Evolutionary conservation across 768 basidiomycete genomes (phyloP).

Genomic region (Lactarius sp.): DNA sequence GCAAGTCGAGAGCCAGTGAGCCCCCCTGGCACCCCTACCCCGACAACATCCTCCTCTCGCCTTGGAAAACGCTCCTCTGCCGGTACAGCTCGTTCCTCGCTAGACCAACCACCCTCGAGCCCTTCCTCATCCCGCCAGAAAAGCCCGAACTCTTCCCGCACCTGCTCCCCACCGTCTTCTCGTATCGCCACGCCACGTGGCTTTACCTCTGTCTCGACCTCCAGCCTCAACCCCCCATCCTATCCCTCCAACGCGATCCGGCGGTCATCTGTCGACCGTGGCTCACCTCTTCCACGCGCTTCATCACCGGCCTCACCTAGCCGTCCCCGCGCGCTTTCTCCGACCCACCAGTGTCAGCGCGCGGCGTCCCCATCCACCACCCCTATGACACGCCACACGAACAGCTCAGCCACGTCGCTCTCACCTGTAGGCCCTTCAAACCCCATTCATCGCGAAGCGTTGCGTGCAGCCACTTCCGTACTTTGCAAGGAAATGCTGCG

Average conservation of each 20-base stretch:
- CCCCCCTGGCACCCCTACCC: conserved; percentile 47
- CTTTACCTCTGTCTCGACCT: conserved; percentile 45
- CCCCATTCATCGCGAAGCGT: conserved; percentile 60
- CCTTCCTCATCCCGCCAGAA: too few species aligned
- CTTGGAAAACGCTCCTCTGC: conserved; percentile 33
- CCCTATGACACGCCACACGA: conserved; percentile 49
- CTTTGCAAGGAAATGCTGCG: conserved; percentile 63
- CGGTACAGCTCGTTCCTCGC: conserved; percentile 41
- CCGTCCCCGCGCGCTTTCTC: conserved; percentile 15
- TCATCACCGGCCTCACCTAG: conserved; percentile 24
- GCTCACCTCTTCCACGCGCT: conserved; percentile 32
- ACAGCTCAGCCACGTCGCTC: conserved; percentile 56
- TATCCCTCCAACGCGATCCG: conserved; percentile 32
- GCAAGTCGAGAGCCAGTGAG: conserved; percentile 36
- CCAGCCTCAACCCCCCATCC: conserved; percentile 38
- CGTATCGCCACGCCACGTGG: conserved; percentile 42
- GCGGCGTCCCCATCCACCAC: conserved; percentile 32
- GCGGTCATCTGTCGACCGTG: conserved; percentile 30
- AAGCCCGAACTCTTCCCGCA: conserved; percentile 33
- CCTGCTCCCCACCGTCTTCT: conserved; percentile 33
- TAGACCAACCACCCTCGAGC: conserved; percentile 30
- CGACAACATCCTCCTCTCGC: conserved; percentile 39
- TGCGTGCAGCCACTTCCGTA: conserved; percentile 58
- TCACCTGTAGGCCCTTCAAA: conserved; percentile 37
- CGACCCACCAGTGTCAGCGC: conserved; percentile 22